These are phyloP conservation scores for Nannizziopsis barbatae DNA, from an alignment of 2,329 filamentous ascomycete genomes.

Conservation along the genomic window DNA sequence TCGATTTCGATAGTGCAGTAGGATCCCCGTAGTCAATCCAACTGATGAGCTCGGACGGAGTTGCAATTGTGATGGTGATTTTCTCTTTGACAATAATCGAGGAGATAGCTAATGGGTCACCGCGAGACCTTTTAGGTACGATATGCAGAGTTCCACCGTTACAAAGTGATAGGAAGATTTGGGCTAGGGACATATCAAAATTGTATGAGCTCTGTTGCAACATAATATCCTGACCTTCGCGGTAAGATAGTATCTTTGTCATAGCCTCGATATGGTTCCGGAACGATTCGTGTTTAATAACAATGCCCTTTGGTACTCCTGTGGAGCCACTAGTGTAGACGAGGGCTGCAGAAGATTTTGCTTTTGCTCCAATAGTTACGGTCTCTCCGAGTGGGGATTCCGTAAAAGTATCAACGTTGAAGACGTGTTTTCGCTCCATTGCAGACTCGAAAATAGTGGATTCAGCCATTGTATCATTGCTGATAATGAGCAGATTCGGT, in stretches of 20 bases:
- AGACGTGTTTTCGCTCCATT: neutral
- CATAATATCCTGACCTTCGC: neutral
- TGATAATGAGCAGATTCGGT: slow-evolving; percentile 23
- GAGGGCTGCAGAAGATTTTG: slow-evolving; percentile 26
- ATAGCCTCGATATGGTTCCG: slow-evolving; percentile 18
- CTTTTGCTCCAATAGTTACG: slow-evolving; percentile 15
- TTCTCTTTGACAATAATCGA: slow-evolving; percentile 14
- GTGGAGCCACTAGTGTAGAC: slow-evolving; percentile 27
- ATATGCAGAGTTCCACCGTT: slow-evolving; percentile 17
- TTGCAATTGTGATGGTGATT: slow-evolving; percentile 19
- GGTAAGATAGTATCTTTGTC: slow-evolving; percentile 8
- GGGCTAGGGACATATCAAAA: slow-evolving; percentile 16
- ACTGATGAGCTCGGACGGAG: slow-evolving; percentile 18
- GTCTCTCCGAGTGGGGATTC: slow-evolving; percentile 25
- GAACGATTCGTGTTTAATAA: slow-evolving; percentile 21
- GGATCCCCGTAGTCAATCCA: slow-evolving; percentile 15
- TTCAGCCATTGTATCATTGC: slow-evolving; percentile 14
- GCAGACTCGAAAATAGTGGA: slow-evolving; percentile 1
- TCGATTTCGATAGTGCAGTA: slow-evolving; percentile 11
- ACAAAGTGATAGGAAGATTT: slow-evolving; percentile 16
- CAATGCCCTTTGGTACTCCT: slow-evolving; percentile 35
- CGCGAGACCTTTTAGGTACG: slow-evolving; percentile 13
- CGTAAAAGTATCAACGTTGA: slow-evolving; percentile 12
- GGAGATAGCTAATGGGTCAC: slow-evolving; percentile 17
- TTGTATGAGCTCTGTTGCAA: slow-evolving; percentile 17